A percentile compares a stretch with the other conserved stretches of the same genome.
Conservation (phyloP, 495 filamentous ascomycete genomes). For the Neurospora cerealis region DNA sequence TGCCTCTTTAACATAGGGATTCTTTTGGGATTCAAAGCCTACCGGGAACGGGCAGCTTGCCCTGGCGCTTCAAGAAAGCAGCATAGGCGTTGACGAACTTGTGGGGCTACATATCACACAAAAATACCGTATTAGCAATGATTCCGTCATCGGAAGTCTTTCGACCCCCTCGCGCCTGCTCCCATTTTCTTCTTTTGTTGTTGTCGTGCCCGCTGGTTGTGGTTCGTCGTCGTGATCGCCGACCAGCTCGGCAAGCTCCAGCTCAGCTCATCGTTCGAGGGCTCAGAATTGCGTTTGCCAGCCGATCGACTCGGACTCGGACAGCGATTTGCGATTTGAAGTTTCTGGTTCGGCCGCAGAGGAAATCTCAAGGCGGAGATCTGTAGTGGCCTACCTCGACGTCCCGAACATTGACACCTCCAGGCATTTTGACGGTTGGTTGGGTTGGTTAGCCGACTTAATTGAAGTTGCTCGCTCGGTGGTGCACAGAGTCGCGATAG, state of each 20-base stretch:
- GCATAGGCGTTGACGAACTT: constrained; percentile 94
- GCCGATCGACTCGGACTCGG: constrained; percentile 11
- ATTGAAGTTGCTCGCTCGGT: constrained; percentile 17
- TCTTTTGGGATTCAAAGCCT: constrained; percentile 17
- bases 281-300: constrained; percentile 5
- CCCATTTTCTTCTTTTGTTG: constrained; percentile 23
- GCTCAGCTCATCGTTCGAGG: constrained; percentile 1
- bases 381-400: constrained; percentile 64
- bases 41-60: constrained; percentile 96
- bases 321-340: constrained; percentile 14
- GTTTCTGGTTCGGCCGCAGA: constrained; percentile 18
- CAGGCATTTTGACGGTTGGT: constrained; percentile 67
- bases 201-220: constrained; percentile 9
- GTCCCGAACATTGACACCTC: constrained; percentile 75
- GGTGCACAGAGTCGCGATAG: constrained; percentile 8
- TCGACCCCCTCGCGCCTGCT: constrained; percentile 51
- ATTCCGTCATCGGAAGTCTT: constrained; percentile 52
- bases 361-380: constrained; percentile 13
- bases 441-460: constrained; percentile 9
- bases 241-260: constrained; percentile 8
- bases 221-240: constrained; percentile 12
- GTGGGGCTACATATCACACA: constrained; percentile 53
- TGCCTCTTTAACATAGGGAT: constrained; percentile 7
- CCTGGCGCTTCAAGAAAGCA: constrained; percentile 97
- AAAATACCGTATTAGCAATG: constrained; percentile 40